These are phyloP conservation scores for Tylopilus subfusipes DNA, from an alignment of 768 basidiomycete genomes.

Conservation along the genomic window DNA sequence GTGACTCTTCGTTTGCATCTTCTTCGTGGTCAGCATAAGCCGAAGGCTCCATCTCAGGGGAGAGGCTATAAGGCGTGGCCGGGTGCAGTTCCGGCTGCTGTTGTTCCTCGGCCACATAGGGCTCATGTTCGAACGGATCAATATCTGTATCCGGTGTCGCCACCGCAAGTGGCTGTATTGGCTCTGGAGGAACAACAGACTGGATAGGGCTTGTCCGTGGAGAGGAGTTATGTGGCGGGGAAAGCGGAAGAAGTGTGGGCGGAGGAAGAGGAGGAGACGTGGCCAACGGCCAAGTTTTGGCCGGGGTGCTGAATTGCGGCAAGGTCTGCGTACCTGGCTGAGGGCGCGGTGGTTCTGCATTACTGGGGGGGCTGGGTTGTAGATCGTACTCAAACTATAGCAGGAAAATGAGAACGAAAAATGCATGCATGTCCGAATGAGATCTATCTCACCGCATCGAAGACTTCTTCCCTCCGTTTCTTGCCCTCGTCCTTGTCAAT, in stretches of 20 bases:
- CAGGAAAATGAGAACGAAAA: conserved; percentile 4
- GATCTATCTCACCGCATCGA: conserved; percentile 45
- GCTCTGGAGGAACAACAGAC: conserved; percentile 8
- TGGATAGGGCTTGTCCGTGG: conserved; percentile 6
- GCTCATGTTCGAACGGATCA: conserved; percentile 33
- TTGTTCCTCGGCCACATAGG: conserved; percentile 23
- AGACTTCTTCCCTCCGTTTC: conserved; percentile 50
- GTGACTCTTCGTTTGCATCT: conserved; percentile 32
- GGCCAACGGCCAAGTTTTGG: conserved; percentile 5
- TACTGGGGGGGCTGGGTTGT: conserved; percentile 14
- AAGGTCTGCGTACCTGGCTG: conserved; percentile 5
- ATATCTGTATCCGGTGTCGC: conserved; percentile 31
- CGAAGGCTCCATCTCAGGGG: conserved; percentile 16
- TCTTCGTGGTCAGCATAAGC: conserved; percentile 17
- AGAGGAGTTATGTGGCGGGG: conserved; percentile 1
- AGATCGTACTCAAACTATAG: conserved; percentile 41
- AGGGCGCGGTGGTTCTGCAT: conserved; percentile 13
- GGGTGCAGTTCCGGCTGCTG: conserved; percentile 9
- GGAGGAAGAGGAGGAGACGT: conserved; percentile 11
- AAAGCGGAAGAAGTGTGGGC: conserved; percentile 9
- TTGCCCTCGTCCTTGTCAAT: conserved; percentile 57
- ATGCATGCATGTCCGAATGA: neutral
- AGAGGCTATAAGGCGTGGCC: conserved; percentile 28
- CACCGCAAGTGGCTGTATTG: conserved; percentile 14
- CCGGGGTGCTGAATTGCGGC: conserved; percentile 12